Conservation (phyloP, 179 eudicot species). For the Camellia oleifera region DNA sequence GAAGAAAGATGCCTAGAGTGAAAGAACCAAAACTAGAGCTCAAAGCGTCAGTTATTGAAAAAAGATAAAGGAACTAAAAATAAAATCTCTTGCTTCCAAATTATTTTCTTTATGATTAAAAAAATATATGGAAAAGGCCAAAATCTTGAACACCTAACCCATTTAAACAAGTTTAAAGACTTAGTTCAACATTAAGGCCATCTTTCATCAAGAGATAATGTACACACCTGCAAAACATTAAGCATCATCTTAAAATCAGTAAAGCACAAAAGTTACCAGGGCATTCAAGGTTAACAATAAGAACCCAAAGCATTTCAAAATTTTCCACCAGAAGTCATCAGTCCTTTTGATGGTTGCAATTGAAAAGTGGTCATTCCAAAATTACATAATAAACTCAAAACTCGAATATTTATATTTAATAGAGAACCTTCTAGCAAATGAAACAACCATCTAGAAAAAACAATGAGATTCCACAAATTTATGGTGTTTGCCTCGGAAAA, state of each 20-base stretch:
- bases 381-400: not conserved
- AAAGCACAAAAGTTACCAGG: not conserved
- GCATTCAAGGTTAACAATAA: not conserved
- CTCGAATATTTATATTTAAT: too few relatives aligned
- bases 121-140: not conserved
- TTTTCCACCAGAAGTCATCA: not conserved
- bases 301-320: conserved; percentile 6
- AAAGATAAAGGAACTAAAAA: not conserved
- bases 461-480: too few relatives aligned
- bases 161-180: conserved; percentile 9
- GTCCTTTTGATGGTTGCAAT: not conserved
- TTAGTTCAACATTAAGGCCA: not conserved
- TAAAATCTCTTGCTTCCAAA: not conserved
- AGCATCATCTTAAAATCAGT: not conserved
- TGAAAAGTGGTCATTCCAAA: not conserved
- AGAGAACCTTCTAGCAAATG: too few relatives aligned
- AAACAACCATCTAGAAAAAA: too few relatives aligned
- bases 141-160: not conserved
- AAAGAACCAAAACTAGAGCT: not conserved
- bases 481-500: too few relatives aligned
- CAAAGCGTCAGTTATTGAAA: not conserved
- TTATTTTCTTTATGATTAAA: not conserved
- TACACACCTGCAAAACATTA: not conserved
- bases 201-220: not conserved
- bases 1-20: not conserved